Conservation (phyloP, 75 land plant genomes). For the Sequoiadendron giganteum region DNA sequence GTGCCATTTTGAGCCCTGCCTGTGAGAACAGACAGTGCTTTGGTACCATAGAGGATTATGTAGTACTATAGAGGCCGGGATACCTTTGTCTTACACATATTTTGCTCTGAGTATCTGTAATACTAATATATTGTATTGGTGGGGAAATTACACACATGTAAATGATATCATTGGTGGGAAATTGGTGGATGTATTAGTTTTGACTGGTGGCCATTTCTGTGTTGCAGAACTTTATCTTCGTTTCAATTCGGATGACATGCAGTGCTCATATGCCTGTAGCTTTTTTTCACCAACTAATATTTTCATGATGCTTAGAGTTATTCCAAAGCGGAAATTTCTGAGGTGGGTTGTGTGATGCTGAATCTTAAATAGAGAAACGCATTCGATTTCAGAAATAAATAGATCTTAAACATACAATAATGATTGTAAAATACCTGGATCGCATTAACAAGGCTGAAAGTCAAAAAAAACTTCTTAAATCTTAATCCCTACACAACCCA, state of each 20-base stretch:
- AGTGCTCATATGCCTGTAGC: not conserved
- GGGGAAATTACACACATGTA: conserved; percentile 9
- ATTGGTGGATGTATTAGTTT: not conserved
- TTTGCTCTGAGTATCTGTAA: conserved; percentile 1
- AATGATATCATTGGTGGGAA: conserved; percentile 2
- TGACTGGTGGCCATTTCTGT: not conserved
- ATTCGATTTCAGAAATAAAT: not conserved
- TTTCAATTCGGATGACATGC: not conserved
- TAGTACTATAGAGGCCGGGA: not conserved
- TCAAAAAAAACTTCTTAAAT: not conserved
- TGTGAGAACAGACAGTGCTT: not conserved
- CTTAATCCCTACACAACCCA: not conserved
- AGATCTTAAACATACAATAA: not conserved
- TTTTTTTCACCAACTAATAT: not conserved
- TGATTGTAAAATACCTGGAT: not conserved
- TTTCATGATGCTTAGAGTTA: not conserved
- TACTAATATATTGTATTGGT: not conserved
- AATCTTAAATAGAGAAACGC: not conserved
- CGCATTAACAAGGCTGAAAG: too few species aligned
- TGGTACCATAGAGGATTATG: conserved; percentile 10
- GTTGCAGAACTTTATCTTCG: not conserved
- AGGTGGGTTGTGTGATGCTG: not conserved
- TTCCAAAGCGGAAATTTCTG: not conserved
- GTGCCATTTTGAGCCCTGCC: not conserved
- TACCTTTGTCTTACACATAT: conserved; percentile 1